phyloP scores from a whole-genome alignment of 1,139 yeast species.

The Debaryomyces sp. region DNA sequence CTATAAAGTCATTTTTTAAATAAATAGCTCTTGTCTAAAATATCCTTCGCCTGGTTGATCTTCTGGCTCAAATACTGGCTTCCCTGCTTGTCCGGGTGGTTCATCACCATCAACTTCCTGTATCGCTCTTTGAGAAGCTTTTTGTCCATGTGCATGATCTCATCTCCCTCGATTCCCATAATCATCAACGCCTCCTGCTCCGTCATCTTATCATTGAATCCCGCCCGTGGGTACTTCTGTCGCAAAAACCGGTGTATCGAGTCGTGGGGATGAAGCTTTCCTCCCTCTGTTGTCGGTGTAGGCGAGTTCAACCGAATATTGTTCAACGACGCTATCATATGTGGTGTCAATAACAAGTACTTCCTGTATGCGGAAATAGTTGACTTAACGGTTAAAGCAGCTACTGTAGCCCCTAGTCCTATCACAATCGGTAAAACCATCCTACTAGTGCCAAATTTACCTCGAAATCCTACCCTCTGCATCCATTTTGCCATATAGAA shows the following conservation, averaged over 20 bases:
- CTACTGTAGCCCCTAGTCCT: conserved; percentile 59
- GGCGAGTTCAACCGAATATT: conserved; percentile 29
- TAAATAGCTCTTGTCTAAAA: conserved; percentile 60
- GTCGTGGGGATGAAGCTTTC: conserved; percentile 21
- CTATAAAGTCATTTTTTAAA: conserved; percentile 19
- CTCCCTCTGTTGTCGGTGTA: conserved; percentile 14
- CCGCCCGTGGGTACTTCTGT: conserved; percentile 42
- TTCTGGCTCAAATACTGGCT: conserved; percentile 71
- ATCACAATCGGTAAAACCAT: conserved; percentile 58
- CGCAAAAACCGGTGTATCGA: conserved; percentile 25
- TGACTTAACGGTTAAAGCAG: conserved; percentile 56
- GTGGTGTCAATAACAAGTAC: conserved; percentile 48
- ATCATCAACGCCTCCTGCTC: conserved; percentile 62
- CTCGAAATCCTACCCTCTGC: not conserved
- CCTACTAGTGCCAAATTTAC: not conserved
- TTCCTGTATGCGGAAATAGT: conserved; percentile 48
- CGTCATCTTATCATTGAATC: conserved; percentile 56
- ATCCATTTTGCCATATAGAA: not conserved
- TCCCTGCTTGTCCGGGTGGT: conserved; percentile 81
- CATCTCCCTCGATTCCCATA: conserved; percentile 56
- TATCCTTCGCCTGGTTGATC: conserved; percentile 73
- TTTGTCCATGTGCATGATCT: conserved; percentile 47
- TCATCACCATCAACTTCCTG: conserved; percentile 75
- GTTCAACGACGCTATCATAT: conserved; percentile 60
- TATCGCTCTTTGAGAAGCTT: conserved; percentile 56